Percentiles rank a stretch among this genome's conserved stretches.
These are phyloP conservation scores for Tylopilus intermedius DNA, from an alignment of 768 basidiomycete genomes.

Conservation along the genomic window DNA sequence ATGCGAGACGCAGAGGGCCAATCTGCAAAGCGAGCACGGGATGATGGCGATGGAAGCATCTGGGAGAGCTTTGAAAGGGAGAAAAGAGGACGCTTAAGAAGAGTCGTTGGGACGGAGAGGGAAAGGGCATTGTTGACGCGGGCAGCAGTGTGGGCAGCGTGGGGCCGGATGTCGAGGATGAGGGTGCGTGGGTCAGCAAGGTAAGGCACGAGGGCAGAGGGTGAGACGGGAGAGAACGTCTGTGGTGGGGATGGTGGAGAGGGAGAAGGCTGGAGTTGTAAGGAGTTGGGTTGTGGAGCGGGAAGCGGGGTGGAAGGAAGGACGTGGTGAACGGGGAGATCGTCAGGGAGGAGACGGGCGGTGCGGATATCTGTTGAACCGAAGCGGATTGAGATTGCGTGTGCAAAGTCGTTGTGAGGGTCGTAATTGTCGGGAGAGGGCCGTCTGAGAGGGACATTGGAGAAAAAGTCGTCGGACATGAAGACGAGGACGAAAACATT, in stretches of 20 bases:
- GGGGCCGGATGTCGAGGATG: slow-evolving; percentile 85
- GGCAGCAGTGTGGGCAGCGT: slow-evolving; percentile 62
- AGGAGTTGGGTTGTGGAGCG: slow-evolving; percentile 5
- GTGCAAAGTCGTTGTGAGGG: slow-evolving; percentile 44
- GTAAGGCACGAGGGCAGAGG: slow-evolving; percentile 29
- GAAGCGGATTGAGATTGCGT: slow-evolving; percentile 49
- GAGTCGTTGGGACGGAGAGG: slow-evolving; percentile 88
- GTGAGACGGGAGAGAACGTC: slow-evolving; percentile 22
- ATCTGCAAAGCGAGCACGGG: slow-evolving; percentile 53
- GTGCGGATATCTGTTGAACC: slow-evolving; percentile 35
- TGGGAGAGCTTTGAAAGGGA: slow-evolving; percentile 69
- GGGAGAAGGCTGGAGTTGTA: background rate
- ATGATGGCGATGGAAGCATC: slow-evolving; percentile 66
- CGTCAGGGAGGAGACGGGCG: slow-evolving; percentile 31
- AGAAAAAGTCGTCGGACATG: slow-evolving; percentile 41
- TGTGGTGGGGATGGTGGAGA: slow-evolving; percentile 5
- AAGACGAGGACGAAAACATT: background rate
- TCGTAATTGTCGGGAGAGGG: slow-evolving; percentile 11
- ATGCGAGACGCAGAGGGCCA: slow-evolving; percentile 62
- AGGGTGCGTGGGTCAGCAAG: slow-evolving; percentile 43
- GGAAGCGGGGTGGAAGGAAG: slow-evolving; percentile 1
- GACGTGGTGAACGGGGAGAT: slow-evolving; percentile 19
- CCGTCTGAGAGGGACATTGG: slow-evolving; percentile 25
- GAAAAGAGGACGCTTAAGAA: slow-evolving; percentile 87
- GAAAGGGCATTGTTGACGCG: slow-evolving; percentile 71